Percentiles rank a stretch among this genome's conserved stretches.
phyloP scores from a whole-genome alignment of 495 filamentous ascomycete genomes.

The Glutinoglossum americanum region DNA sequence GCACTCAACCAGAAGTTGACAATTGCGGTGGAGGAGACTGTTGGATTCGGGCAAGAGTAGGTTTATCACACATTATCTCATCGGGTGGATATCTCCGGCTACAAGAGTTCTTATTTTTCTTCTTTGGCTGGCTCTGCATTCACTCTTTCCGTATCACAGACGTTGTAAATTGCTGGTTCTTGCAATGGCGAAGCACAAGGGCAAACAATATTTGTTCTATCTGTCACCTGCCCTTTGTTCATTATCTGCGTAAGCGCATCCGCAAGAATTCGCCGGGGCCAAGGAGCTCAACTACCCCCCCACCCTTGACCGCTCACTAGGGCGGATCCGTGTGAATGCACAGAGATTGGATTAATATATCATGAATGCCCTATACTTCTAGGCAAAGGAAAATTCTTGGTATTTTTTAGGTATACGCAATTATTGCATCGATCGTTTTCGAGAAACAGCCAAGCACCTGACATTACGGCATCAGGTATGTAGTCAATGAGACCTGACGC shows the following conservation, averaged over 20 bases:
- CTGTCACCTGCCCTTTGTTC: background rate
- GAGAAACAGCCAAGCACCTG: background rate
- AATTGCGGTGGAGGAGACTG: constrained; percentile 93
- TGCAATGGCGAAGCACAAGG: background rate
- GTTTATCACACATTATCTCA: background rate
- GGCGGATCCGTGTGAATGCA: background rate
- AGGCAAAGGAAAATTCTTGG: background rate
- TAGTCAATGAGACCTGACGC: background rate
- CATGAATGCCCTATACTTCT: background rate
- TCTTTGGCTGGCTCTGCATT: background rate
- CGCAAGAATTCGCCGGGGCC: background rate
- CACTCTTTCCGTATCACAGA: background rate
- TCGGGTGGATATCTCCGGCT: background rate
- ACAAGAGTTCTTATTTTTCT: background rate
- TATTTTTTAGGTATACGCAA: background rate
- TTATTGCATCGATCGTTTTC: background rate
- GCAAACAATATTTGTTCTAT: background rate
- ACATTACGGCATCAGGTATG: background rate
- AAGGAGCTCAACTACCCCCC: no score
- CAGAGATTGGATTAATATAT: background rate
- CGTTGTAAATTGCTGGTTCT: background rate
- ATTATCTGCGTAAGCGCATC: background rate
- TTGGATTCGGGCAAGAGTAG: constrained; percentile 97
- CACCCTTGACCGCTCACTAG: background rate
- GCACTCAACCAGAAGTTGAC: constrained; percentile 72